phyloP scores from a whole-genome alignment of 108 stramenopile species.

The Nitzschia inconspicua region DNA sequence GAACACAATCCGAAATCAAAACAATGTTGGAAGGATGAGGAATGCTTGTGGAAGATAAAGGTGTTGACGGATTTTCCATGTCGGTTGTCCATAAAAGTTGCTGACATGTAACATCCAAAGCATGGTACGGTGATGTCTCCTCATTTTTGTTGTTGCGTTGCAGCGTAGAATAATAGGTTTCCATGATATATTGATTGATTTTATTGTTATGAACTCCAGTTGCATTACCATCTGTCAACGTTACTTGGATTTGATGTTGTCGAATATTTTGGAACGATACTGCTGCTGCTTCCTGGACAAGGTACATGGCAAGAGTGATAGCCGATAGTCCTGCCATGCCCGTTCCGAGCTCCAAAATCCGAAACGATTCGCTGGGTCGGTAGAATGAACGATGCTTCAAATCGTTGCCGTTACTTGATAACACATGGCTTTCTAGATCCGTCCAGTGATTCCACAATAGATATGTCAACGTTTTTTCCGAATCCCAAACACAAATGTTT shows the following conservation, averaged over 20 bases:
- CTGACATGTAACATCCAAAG: constrained; percentile 15
- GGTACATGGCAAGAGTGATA: constrained; percentile 24
- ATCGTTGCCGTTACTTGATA: not conserved
- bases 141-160: not conserved
- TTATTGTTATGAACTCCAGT: constrained; percentile 64
- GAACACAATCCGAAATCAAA: constrained; percentile 72
- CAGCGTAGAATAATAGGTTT: not conserved
- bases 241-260: constrained; percentile 20
- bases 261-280: not conserved
- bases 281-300: not conserved
- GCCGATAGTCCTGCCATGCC: constrained; percentile 82
- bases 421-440: not conserved
- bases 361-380: no score
- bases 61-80: not conserved
- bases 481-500: constrained; percentile 82
- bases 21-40: constrained; percentile 15
- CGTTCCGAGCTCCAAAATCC: constrained; percentile 66
- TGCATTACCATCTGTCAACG: constrained; percentile 75
- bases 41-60: not conserved
- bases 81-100: constrained; percentile 58
- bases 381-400: not conserved
- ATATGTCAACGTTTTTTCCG: constrained; percentile 55
- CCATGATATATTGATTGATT: constrained; percentile 39
- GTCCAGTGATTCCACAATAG: constrained; percentile 27
- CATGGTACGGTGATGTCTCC: constrained; percentile 5